Evolutionary conservation across 1,284 basidiomycete genomes (phyloP), one percentile per base, ranked within the genome.

Genomic region (Cerioporus squamosus): DNA sequence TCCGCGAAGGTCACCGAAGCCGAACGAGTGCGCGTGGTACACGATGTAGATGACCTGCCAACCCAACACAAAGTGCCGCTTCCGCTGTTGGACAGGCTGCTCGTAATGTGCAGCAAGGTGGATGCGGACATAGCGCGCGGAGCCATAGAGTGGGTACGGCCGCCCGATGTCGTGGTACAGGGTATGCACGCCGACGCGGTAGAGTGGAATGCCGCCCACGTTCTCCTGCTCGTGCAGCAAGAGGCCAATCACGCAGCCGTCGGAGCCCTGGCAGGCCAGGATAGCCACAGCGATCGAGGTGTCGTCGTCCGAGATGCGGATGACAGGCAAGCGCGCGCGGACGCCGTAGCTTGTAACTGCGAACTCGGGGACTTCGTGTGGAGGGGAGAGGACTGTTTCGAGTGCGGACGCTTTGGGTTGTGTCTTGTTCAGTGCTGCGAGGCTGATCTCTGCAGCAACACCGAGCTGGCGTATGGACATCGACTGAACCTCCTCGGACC

Each of bases 271-370:
- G 23, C 53, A 55, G 7, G 53, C 46, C 12, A 55, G 46, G 3
- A 49, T 18, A 7, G 53, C 46, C 4, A 55, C 24, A 0, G 53
- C 53, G 17, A 55, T 49, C n/a, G 52, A 49, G 3, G 47, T 49
- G 22, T 54, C 52, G 24, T 54, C 52, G 24, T 47, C 52, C 12
- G 26, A 31, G 2, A 54, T 23, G 2, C 29, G 44, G 24, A 54
- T n/a, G 44, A 54, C 33, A 9, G 52, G 52, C 12, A 54, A 38
- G 17, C 52, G 43, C 6, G 52, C 52, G 33, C 52, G 52, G 14
- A 54, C 52, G 9, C 52, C 52, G 38, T 54, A 54, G 52, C 52
- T 54, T n/a, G 52, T 55, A 2, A 55, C 53, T 8, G 40, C 40
- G 46, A 55, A 48, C 24, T 55, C 53, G 10, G 53, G 46, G 9